Conservation (phyloP, 2,329 filamentous ascomycete species). For the Dothiorella sarmentorum region DNA sequence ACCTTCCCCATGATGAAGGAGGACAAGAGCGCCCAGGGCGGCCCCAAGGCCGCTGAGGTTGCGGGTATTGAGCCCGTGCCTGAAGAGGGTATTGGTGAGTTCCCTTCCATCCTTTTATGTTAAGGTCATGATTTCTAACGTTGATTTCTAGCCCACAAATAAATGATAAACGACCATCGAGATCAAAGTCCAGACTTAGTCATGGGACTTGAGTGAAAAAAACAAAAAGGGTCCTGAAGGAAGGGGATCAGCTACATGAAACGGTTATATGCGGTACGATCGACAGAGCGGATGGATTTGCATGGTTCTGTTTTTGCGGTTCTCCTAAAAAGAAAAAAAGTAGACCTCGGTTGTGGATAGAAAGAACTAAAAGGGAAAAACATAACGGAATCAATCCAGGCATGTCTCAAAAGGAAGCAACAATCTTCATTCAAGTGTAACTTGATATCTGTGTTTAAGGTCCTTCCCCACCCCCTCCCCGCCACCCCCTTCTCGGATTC, state of each 20-base stretch:
- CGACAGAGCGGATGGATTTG: neutral
- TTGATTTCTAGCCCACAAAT: slow-evolving; percentile 4
- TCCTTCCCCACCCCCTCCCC: neutral
- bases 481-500: no score
- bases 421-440: neutral
- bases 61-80: slow-evolving; percentile 57
- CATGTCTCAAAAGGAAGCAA: neutral
- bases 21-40: slow-evolving; percentile 50
- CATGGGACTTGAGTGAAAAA: no score
- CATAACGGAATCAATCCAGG: no score
- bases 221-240: neutral
- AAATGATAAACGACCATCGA: slow-evolving; percentile 1
- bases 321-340: no score
- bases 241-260: neutral
- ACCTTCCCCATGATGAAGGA: slow-evolving; percentile 99
- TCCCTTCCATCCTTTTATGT: neutral
- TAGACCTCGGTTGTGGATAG: slow-evolving; percentile 11
- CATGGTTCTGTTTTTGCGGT: neutral
- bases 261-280: slow-evolving; percentile 7
- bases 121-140: neutral
- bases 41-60: slow-evolving; percentile 58
- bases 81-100: slow-evolving; percentile 56
- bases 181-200: no score
- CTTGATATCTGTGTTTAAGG: neutral
- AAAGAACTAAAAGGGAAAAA: slow-evolving; percentile 2